Base-by-base conservation (phyloP, 148 eudicot species). In the Chenopodium quinoa region DNA sequence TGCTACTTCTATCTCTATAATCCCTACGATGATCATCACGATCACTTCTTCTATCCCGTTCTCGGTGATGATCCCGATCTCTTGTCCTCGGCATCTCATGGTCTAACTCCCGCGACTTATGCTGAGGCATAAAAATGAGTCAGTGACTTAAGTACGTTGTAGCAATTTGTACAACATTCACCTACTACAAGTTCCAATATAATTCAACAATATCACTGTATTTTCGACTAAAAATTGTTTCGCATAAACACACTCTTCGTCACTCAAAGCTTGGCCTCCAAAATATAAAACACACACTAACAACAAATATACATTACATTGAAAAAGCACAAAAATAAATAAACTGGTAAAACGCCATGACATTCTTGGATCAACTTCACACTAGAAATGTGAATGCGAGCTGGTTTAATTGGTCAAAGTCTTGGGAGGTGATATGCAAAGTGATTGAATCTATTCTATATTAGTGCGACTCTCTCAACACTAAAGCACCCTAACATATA, bases 1-100 rank as follows among this genome's bases (percentile, higher is more conserved):
- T 89, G 31, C 63, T 87, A 87, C 78, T 86, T 82, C 84, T 89
- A 78, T 83, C 91, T 69, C 79, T 80, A 73, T 85, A 82, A 64
- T 88, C 87, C 88, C 90, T 82, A 75, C 85, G 84, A 73, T 84
- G 84, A 71, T 85, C 79, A 60, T 85, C 89, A 69, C 77, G 80
- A n/a, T 84, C 89, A 67, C 87, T 80, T 48, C 87, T 83, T 78
- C 82, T 82, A 73, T 86, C 87, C 60, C 69, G 80, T 68, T 85
- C 86, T 80, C 78, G 66, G n/a, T 82, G 75, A 67, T 75, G 85
- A 34, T 86, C 89, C 72, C 82, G 46, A 2, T 91, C 95, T 81
- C 90, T 84, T 29, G 78, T 32, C 82, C 84, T 90, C 25, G 87
- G 81, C 85, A 82, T 86, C 47, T 88, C 92, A 70, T 81, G 75